phyloP scores from a whole-genome alignment of 2,329 filamentous ascomycete species.

The Penicillium sclerotigenum region DNA sequence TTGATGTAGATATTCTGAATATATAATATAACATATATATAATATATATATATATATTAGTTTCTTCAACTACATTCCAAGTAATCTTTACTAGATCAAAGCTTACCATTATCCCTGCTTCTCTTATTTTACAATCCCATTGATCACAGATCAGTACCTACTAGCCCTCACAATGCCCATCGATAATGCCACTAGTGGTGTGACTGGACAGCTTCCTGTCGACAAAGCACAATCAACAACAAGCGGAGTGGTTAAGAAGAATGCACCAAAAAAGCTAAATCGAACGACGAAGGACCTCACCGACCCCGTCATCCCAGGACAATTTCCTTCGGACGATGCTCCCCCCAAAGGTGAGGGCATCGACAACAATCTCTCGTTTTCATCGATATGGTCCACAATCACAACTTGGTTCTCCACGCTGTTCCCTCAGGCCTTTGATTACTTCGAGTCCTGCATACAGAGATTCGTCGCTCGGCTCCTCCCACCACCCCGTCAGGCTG shows the following conservation, averaged over 20 bases:
- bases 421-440: slow-evolving; percentile 26
- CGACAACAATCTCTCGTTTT: slow-evolving; percentile 20
- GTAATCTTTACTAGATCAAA: not conserved
- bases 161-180: slow-evolving; percentile 23
- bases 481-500: slow-evolving; percentile 27
- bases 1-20: slow-evolving; percentile 13
- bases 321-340: slow-evolving; percentile 26
- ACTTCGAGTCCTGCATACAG: slow-evolving; percentile 27
- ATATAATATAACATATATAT: no score
- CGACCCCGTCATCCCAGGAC: slow-evolving; percentile 24
- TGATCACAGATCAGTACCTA: not conserved
- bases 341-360: slow-evolving; percentile 11
- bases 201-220: slow-evolving; percentile 19
- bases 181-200: slow-evolving; percentile 23
- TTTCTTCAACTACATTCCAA: not conserved
- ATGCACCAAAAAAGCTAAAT: slow-evolving; percentile 15
- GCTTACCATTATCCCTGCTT: not conserved
- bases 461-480: slow-evolving; percentile 25
- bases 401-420: slow-evolving; percentile 18
- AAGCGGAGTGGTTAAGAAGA: slow-evolving; percentile 12
- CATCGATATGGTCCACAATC: slow-evolving; percentile 16
- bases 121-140: not conserved
- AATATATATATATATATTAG: no score
- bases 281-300: slow-evolving; percentile 19
- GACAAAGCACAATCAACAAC: slow-evolving; percentile 17